phyloP scores from a whole-genome alignment of 805 yeast genomes.

The Candida ovalis region DNA sequence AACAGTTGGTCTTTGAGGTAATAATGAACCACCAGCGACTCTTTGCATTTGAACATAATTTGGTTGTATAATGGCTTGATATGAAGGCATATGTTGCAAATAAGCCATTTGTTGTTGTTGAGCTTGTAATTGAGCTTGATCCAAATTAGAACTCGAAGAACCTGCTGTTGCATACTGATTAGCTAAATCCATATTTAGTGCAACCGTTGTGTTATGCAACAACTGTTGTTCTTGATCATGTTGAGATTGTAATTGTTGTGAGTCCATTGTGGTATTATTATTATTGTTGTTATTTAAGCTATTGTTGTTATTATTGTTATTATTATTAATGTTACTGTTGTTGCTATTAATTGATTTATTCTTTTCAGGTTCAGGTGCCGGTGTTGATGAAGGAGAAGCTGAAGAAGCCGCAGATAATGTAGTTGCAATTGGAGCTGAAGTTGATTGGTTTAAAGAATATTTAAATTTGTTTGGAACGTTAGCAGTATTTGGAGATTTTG shows the following conservation, averaged over 20 bases:
- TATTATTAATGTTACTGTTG: slow-evolving; percentile 2
- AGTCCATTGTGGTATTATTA: neutral
- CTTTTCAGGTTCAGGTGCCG: neutral
- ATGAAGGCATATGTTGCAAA: slow-evolving; percentile 32
- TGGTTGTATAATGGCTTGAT: slow-evolving; percentile 34
- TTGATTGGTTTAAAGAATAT: neutral
- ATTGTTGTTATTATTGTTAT: slow-evolving; percentile 1
- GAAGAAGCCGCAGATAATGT: neutral
- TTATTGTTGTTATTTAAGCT: neutral
- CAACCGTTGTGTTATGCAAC: slow-evolving; percentile 19
- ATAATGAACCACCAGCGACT: slow-evolving; percentile 25
- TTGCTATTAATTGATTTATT: neutral
- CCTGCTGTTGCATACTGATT: slow-evolving; percentile 1
- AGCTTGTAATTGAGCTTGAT: slow-evolving; percentile 19
- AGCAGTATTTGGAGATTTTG: neutral
- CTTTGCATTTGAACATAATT: slow-evolving; percentile 26
- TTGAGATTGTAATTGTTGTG: slow-evolving; percentile 6
- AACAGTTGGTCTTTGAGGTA: slow-evolving; percentile 34
- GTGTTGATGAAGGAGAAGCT: neutral
- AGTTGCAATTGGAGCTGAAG: neutral
- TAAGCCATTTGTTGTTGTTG: slow-evolving; percentile 29
- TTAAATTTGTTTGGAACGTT: neutral
- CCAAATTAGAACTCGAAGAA: neutral
- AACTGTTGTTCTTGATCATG: slow-evolving; percentile 18
- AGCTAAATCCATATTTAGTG: slow-evolving; percentile 13